Conservation (phyloP, 148 eudicot species). For the Dianthus caryophyllus region DNA sequence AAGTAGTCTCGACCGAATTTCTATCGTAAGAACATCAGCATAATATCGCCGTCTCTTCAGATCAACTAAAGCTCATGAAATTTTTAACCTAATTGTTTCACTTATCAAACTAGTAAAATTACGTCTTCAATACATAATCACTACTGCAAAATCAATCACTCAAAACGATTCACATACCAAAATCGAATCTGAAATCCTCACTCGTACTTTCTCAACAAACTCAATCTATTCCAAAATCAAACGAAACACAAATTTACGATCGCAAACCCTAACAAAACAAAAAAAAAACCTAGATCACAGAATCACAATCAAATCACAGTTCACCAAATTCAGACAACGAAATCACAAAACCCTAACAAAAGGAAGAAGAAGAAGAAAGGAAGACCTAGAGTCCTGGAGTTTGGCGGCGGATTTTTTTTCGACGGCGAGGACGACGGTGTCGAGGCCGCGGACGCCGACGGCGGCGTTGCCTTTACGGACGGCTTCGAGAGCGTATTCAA, state of each 20-base stretch:
- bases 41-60: neutral
- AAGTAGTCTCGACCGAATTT: neutral
- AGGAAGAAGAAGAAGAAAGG: neutral
- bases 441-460: constrained; percentile 87
- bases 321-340: neutral
- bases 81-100: neutral
- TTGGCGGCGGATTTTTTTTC: constrained; percentile 71
- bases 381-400: constrained; percentile 36
- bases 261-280: no score
- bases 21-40: neutral
- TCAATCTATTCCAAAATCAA: no score
- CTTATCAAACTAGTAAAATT: neutral
- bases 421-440: constrained; percentile 82
- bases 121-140: neutral
- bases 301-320: no score
- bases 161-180: neutral
- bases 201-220: no score
- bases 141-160: neutral
- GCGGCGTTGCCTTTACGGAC: constrained; percentile 95
- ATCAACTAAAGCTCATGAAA: neutral
- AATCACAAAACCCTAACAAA: neutral
- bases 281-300: no score
- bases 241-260: no score
- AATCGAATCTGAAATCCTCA: neutral
- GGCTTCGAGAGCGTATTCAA: constrained; percentile 92